These are phyloP conservation scores for Aspergillus sp. DNA, from an alignment of 2,329 filamentous ascomycete species.

Conservation along the genomic window DNA sequence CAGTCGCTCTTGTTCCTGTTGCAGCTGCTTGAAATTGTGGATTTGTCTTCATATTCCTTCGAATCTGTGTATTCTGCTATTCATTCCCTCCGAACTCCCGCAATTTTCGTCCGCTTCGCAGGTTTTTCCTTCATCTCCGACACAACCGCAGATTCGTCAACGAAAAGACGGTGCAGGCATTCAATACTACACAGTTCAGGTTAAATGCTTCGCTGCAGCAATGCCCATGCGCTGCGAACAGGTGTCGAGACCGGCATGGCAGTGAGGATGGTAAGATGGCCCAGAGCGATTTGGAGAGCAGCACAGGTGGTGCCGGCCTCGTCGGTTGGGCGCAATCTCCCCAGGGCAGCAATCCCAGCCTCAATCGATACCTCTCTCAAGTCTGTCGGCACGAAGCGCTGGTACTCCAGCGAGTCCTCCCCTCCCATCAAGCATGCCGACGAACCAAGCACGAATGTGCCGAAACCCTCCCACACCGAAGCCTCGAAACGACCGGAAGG, in stretches of 20 bases:
- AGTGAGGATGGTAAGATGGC: slow-evolving; percentile 10
- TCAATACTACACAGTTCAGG: background rate
- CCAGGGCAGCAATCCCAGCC: background rate
- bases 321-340: background rate
- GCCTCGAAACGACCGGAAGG: background rate
- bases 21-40: no score
- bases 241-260: slow-evolving; percentile 10
- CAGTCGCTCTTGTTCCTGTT: background rate
- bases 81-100: background rate
- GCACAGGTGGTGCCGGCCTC: background rate
- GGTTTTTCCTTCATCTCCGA: slow-evolving; percentile 10
- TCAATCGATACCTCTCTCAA: background rate
- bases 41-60: no score
- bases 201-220: slow-evolving; percentile 20
- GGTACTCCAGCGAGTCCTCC: slow-evolving; percentile 2
- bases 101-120: slow-evolving; percentile 13
- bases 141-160: background rate
- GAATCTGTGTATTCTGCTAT: background rate
- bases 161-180: no score
- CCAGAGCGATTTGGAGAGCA: slow-evolving; percentile 2
- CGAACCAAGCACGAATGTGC: background rate
- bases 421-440: background rate
- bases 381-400: background rate
- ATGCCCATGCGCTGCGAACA: slow-evolving; percentile 18
- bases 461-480: background rate